Base-by-base conservation (phyloP, 129 eudicot species). In the Calendula officinalis region DNA sequence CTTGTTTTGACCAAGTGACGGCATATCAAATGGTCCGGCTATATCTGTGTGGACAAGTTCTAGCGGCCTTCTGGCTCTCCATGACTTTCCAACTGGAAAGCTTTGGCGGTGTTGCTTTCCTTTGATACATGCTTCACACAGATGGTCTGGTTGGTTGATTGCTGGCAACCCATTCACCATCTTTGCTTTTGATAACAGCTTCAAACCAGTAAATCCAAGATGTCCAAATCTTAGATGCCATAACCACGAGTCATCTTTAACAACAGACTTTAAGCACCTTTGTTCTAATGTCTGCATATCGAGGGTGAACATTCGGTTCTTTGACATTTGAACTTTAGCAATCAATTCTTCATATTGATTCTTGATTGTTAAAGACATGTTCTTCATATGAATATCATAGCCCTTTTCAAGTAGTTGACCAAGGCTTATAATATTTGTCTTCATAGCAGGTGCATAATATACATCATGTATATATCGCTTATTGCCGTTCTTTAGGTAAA, bases 121-220 rank as follows among this genome's bases (percentile, higher is more conserved):
- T 6, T 14, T 22, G 9, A 51, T 7, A 51, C 56, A 51, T 51
- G 56, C 56, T 51, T 51, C 57, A 51, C 57, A 51, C 32, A 51
- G 5, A 14, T 51, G 56, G 8, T 51, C 56, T 8, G 36, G 36
- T 7, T 51, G 35, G 2, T 51, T 17, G 9, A 51, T 51, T 14
- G 1, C 5, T 5, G 56, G 34, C 32, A 17, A 17, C 27, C 56
- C 56, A 7, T 6, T 51, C 34, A 51, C 57, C 13, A 51, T 14
- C 8, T 51, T 7, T 2, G 2, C 32, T 51, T 51, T 22, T 6
- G 13, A 14, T 14, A 51, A 22, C 13, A 51, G 3, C 17, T 51
- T 51, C 4, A 51, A 10, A 1, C 57, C 27, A n/a, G 30, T 2
- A 51, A 51, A 51, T 5, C 32, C 10, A 14, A 51, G 32, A 11